Evolutionary conservation across 495 filamentous ascomycete species (phyloP), one percentile per base, ranked within the genome.

Genomic region (Aspergillus asperescens): DNA sequence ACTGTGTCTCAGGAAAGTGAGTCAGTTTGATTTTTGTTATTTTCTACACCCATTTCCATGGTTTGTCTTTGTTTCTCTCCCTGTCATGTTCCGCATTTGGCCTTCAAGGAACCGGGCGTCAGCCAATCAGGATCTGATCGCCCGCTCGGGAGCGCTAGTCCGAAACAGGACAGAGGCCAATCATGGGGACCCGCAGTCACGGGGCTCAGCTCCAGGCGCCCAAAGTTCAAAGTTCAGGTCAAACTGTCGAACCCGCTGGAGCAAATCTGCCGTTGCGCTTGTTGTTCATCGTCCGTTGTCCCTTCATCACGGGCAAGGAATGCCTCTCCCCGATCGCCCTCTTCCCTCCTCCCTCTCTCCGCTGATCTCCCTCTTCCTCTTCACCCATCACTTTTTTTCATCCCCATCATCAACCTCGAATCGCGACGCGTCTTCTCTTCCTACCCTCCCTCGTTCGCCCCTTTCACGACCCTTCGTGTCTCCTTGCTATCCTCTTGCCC

Each of bases 131-230:
- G 35, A 13, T 32, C 25, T 61, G 47, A 23, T 40, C 58, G 53
- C 51, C 60, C 53, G 52, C 66, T 68, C 70, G 70, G 70, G 70
- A 70, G 42, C 66, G 62, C 70, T 73, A 72, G 58, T 39, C 62
- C 54, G 13, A 13, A 40, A 50, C 8, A 12, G 56, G 50, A 7
- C 23, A 13, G 55, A 46, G 68, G 64, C 66, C 64, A 69, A 68
- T 73, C 70, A 73, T 68, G 68, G 68, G 20, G 66, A 65, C 68
- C 58, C 48, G 37, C 48, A 25, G 70, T 73, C 70, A 73, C 70
- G 70, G 68, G 46, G 70, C 67, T 73, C 60, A 55, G 46, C 50
- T 60, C 52, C 57, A 51, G 58, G 38, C 49, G 49, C 49, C 52
- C 44, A 55, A 37, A 44, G 54, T 54, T 54, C 28, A 19, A 32